These are phyloP conservation scores for Alternaria infectoria DNA, from an alignment of 2,329 filamentous ascomycete species.

Conservation along the genomic window DNA sequence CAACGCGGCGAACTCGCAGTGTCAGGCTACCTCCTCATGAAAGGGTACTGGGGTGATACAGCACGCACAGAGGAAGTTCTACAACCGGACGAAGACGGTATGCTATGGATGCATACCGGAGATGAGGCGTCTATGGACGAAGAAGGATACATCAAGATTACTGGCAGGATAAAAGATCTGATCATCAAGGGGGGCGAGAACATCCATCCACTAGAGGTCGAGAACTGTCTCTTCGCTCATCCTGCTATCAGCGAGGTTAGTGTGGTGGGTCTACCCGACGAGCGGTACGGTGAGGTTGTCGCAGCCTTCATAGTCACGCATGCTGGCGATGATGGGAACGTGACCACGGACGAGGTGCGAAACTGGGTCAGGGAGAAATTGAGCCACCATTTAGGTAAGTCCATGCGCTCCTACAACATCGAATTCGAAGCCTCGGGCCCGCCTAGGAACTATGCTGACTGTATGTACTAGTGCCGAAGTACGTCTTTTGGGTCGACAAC, in stretches of 20 bases:
- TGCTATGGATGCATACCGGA: constrained; percentile 87
- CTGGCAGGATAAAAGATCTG: constrained; percentile 89
- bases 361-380: constrained; percentile 75
- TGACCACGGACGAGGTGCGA: constrained; percentile 67
- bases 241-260: constrained; percentile 74
- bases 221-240: constrained; percentile 82
- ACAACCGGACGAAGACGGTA: constrained; percentile 61
- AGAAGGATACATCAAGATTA: constrained; percentile 86
- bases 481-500: constrained; percentile 85
- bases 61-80: constrained; percentile 72
- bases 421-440: background rate
- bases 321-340: constrained; percentile 33
- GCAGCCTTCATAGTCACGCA: constrained; percentile 77
- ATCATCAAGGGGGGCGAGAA: constrained; percentile 97
- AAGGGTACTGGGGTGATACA: constrained; percentile 84
- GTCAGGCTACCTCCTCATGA: constrained; percentile 86
- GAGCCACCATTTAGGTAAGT: constrained; percentile 71
- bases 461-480: constrained; percentile 67
- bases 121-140: constrained; percentile 88
- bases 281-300: constrained; percentile 84
- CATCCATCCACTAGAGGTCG: constrained; percentile 90
- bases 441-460: background rate
- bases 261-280: constrained; percentile 83
- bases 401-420: background rate
- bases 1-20: constrained; percentile 81